Conservation (phyloP, 345 rosid genomes). For the Cardamine resedifolia region DNA sequence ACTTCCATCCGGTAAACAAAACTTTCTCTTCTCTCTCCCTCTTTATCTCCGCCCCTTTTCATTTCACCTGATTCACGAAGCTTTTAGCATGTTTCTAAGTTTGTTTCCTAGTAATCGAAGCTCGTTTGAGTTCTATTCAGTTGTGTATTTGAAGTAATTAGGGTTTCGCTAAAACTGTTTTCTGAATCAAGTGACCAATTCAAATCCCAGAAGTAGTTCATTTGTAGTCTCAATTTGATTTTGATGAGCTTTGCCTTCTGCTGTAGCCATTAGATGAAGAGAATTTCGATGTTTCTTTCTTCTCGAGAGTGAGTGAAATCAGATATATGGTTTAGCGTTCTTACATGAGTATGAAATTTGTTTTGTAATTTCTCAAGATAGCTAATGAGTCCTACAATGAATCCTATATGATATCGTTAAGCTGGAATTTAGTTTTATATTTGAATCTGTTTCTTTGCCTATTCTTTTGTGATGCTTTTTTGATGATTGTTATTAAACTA, state of each 20-base stretch:
- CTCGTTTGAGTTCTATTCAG: neutral
- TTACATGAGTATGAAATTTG: neutral
- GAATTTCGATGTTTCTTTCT: neutral
- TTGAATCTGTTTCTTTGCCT: too few species aligned
- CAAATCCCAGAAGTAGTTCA: neutral
- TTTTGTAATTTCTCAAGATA: neutral
- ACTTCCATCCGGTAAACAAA: constrained; percentile 9
- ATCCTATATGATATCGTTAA: too few species aligned
- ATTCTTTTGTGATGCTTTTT: too few species aligned
- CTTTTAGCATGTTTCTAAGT: neutral
- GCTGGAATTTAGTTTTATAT: too few species aligned
- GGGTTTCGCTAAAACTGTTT: neutral
- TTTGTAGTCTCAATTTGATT: neutral
- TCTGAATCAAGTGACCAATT: neutral
- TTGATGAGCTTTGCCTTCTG: neutral
- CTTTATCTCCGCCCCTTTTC: constrained; percentile 15
- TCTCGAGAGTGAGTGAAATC: neutral
- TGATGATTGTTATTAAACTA: neutral
- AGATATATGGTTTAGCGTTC: neutral
- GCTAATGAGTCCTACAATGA: too few species aligned
- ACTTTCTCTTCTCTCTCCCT: neutral
- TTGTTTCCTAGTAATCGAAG: constrained; percentile 5
- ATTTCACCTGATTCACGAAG: neutral
- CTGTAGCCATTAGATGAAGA: neutral
- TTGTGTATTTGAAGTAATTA: too few species aligned